These are phyloP conservation scores for Digitaria exilis DNA, from an alignment of 202 grass and related monocot genomes.

Conservation along the genomic window DNA sequence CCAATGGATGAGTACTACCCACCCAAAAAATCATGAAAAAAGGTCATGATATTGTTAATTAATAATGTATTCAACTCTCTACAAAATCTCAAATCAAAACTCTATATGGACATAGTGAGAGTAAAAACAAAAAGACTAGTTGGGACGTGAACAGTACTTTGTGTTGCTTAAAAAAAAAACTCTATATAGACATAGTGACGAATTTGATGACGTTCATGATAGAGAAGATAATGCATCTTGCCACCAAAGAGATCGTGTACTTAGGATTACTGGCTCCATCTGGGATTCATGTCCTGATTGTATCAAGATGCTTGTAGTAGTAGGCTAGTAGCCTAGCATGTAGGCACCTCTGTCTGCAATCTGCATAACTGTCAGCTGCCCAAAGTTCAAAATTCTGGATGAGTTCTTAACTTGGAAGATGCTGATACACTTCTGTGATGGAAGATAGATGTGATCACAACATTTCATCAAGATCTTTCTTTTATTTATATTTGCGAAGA, in stretches of 20 bases:
- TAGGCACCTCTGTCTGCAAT: background rate
- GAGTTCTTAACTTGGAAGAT: too few relatives aligned
- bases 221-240: too few relatives aligned
- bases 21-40: too few relatives aligned
- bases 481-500: too few relatives aligned
- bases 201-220: conserved; percentile 33
- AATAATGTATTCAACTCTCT: too few relatives aligned
- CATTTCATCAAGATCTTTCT: too few relatives aligned
- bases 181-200: background rate
- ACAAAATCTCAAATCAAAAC: background rate
- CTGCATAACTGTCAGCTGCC: conserved; percentile 5
- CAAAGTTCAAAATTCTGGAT: background rate
- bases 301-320: too few relatives aligned
- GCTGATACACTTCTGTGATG: too few relatives aligned
- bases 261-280: background rate
- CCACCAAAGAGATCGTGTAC: background rate
- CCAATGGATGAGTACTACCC: too few relatives aligned
- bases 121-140: background rate
- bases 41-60: background rate
- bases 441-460: too few relatives aligned
- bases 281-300: conserved; percentile 26
- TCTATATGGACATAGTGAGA: background rate
- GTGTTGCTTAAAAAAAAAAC: background rate
- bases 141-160: background rate
- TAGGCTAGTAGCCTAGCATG: too few relatives aligned